Base-by-base conservation (phyloP, 352 stramenopile genomes). In the Globisporangium spinosum region DNA sequence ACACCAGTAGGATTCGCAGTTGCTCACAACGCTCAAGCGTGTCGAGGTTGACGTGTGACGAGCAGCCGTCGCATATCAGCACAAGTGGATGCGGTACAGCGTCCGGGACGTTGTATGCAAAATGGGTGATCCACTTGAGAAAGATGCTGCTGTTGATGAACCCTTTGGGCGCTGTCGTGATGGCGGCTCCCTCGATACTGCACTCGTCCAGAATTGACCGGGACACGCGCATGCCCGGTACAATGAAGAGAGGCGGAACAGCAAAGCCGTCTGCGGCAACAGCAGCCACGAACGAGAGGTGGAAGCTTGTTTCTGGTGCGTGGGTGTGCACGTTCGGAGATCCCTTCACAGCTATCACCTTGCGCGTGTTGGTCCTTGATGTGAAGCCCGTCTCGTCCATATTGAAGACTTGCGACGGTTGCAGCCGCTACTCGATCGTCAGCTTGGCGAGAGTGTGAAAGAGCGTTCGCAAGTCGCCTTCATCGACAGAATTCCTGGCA, bases 401-500 rank as follows among this genome's bases (percentile, higher is more conserved):
- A 15, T 68, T 62, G 51, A 62, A 38, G 23, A 61, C 23, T 32
- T 68, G 15, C 51, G 43, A 61, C 45, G 22, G 27, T 27, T 68
- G 23, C 40, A 47, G 27, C 29, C 49, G 54, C 25, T 22, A 12
- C 38, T 49, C 45, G 25, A 51, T 68, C 22, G 38, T 32, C 22
- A 68, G 27, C 17, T 60, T 68, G n/a, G 49, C 56, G 25, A 68
- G 47, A 9, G 23, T 68, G 13, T 68, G 47, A 32, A 68, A 68
- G 23, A 68, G 9, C 25, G 7, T 10, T 51, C 62, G 62, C 23
- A 68, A 20, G 35, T 49, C 47, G 35, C 32, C 13, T 13, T 45
- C n/a, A 3, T 51, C 40, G n/a, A 57, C 59, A 29, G 12, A 38
- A 51, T 57, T 32, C n/a, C 59, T 29, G 32, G 62, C 27, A 17